A percentile compares a stretch with the other conserved stretches of the same genome.
phyloP scores from a whole-genome alignment of 2,329 filamentous ascomycete species.

The Neopestalotiopsis sp. region DNA sequence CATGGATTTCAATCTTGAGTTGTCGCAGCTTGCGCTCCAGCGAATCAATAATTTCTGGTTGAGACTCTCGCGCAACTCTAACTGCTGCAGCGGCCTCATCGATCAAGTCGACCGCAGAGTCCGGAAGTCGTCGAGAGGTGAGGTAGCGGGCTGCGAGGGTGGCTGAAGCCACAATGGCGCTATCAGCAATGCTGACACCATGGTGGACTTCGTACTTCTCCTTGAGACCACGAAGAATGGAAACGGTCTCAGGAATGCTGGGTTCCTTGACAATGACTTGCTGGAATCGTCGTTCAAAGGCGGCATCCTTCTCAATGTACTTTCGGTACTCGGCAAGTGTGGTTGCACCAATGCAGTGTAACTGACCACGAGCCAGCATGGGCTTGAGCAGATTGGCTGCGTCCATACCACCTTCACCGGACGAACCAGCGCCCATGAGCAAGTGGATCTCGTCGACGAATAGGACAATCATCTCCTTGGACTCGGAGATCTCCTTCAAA shows the following conservation, averaged over 20 bases:
- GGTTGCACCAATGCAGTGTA: constrained; percentile 97
- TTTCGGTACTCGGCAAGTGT: constrained; percentile 96
- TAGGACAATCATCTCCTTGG: constrained; percentile 95
- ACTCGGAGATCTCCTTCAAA: constrained; percentile 92
- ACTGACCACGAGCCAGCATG: constrained; percentile 93
- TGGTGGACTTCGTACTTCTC: constrained; percentile 98
- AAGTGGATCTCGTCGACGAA: constrained; percentile 99
- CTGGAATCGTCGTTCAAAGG: constrained; percentile 98
- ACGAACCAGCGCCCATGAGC: constrained; percentile 94
- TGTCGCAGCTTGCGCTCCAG: constrained; percentile 89
- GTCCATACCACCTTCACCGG: constrained; percentile 97
- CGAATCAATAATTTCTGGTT: constrained; percentile 94
- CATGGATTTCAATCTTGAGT: constrained; percentile 96
- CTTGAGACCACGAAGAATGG: constrained; percentile 97
- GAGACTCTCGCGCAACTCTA: constrained; percentile 91
- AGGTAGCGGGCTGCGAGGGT: constrained; percentile 92
- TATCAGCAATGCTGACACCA: constrained; percentile 94
- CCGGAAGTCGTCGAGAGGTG: constrained; percentile 86
- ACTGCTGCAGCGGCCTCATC: constrained; percentile 98
- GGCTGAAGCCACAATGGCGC: constrained; percentile 89
- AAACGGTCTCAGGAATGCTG: constrained; percentile 85
- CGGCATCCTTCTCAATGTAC: constrained; percentile 98
- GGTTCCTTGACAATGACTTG: constrained; percentile 98
- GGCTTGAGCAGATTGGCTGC: constrained; percentile 97
- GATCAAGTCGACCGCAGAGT: constrained; percentile 95